These are phyloP conservation scores for Cyclotella cryptica DNA, from an alignment of 108 stramenopile species.

Conservation along the genomic window DNA sequence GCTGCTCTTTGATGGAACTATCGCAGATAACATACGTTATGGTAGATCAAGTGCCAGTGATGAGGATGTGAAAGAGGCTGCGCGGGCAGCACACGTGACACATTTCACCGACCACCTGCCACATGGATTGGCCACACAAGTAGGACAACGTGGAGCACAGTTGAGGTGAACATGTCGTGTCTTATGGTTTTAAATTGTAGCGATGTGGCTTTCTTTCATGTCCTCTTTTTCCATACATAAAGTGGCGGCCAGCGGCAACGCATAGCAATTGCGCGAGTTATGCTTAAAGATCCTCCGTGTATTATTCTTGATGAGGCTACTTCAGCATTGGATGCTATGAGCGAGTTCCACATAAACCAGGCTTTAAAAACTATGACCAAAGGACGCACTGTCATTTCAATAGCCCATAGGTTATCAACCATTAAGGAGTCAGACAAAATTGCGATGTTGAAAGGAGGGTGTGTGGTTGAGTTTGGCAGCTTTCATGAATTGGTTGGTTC, in stretches of 20 bases:
- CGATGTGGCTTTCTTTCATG: no score
- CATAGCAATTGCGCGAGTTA: conserved; percentile 88
- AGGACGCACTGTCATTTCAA: conserved; percentile 83
- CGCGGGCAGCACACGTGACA: conserved; percentile 75
- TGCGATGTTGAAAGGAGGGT: conserved; percentile 84
- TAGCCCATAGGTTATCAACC: conserved; percentile 89
- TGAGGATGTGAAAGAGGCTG: conserved; percentile 76
- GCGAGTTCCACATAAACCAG: conserved; percentile 82
- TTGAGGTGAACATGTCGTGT: conserved; percentile 67
- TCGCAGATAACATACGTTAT: conserved; percentile 89
- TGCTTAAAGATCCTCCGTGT: conserved; percentile 81
- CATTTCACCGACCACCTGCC: conserved; percentile 81
- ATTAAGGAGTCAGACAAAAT: conserved; percentile 88
- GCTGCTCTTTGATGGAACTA: conserved; percentile 88
- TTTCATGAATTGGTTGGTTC: conserved; percentile 60
- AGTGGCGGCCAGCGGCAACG: conserved; percentile 94
- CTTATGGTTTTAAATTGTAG: no score
- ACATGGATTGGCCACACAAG: conserved; percentile 84
- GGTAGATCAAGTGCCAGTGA: conserved; percentile 70
- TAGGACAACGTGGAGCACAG: conserved; percentile 91
- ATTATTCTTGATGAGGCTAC: conserved; percentile 89
- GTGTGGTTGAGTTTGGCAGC: conserved; percentile 82
- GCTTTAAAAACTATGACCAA: conserved; percentile 73
- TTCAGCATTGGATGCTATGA: conserved; percentile 87
- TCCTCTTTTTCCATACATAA: no score